Evolutionary conservation across 1,284 basidiomycete genomes (phyloP).

Genomic region (Lignosus rhinocerotis): DNA sequence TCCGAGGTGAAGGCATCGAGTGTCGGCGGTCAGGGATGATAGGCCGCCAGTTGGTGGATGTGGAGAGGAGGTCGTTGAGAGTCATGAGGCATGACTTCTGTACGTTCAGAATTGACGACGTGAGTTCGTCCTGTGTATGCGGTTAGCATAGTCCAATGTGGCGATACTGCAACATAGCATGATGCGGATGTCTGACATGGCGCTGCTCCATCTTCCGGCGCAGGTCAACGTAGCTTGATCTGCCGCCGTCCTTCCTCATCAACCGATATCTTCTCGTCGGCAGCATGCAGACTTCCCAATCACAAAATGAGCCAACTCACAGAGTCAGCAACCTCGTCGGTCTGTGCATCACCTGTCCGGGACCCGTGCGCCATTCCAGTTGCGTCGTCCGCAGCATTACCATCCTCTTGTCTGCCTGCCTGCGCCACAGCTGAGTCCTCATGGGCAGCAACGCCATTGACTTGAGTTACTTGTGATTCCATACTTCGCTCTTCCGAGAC

Average conservation of each 20-base stretch:
- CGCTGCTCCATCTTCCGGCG: not conserved
- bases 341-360: not conserved
- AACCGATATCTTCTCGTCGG: not conserved
- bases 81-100: constrained; percentile 74
- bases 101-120: constrained; percentile 68
- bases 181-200: not conserved
- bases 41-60: constrained; percentile 50
- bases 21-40: constrained; percentile 66
- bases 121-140: constrained; percentile 51
- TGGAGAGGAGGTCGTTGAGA: constrained; percentile 68
- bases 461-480: not conserved
- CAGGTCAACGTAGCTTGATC: not conserved
- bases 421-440: not conserved
- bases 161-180: too few species aligned
- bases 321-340: not conserved
- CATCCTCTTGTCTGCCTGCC: not conserved
- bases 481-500: not conserved
- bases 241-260: not conserved
- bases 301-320: not conserved
- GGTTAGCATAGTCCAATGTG: not conserved
- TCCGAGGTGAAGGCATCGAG: constrained; percentile 51
- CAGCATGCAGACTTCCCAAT: not conserved
- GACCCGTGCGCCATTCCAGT: not conserved
- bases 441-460: not conserved
- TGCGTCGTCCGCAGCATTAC: not conserved